Conservation (phyloP, 495 filamentous ascomycete species). For the Penicillium odoratum region DNA sequence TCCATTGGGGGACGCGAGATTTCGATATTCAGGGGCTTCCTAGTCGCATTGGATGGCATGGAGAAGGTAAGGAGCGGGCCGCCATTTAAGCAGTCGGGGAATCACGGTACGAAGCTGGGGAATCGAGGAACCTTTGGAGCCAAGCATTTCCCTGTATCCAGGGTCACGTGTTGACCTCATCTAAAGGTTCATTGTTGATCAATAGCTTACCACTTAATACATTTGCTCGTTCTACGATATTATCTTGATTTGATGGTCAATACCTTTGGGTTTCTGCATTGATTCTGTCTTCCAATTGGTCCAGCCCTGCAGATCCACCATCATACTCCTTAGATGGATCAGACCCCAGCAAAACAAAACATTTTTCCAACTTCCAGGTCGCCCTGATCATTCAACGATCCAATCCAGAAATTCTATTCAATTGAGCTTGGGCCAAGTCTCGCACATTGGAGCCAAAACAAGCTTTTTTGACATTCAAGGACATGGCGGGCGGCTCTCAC, state of each 20-base stretch:
- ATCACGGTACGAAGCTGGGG: constrained; percentile 23
- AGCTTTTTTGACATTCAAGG: constrained; percentile 6
- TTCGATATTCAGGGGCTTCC: constrained; percentile 36
- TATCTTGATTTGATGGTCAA: not conserved
- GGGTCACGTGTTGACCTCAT: constrained; percentile 11
- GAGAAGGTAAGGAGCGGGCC: constrained; percentile 7
- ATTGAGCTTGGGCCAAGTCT: not conserved
- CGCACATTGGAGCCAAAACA: not conserved
- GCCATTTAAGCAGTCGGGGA: constrained; percentile 26
- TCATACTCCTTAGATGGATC: constrained; percentile 1
- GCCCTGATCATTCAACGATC: not conserved
- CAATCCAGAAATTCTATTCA: not conserved
- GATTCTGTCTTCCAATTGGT: constrained; percentile 5
- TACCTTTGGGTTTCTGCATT: not conserved
- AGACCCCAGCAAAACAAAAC: constrained; percentile 2
- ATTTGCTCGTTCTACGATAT: not conserved
- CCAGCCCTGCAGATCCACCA: constrained; percentile 12
- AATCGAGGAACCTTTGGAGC: constrained; percentile 10
- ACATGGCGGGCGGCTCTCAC: constrained; percentile 43
- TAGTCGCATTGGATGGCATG: constrained; percentile 36
- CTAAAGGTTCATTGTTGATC: no score
- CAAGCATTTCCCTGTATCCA: not conserved
- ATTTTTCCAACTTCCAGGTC: not conserved
- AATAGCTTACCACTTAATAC: not conserved
- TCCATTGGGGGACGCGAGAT: constrained; percentile 39